Conservation (phyloP, 768 basidiomycete species). For the Lactifluus rugatus region DNA sequence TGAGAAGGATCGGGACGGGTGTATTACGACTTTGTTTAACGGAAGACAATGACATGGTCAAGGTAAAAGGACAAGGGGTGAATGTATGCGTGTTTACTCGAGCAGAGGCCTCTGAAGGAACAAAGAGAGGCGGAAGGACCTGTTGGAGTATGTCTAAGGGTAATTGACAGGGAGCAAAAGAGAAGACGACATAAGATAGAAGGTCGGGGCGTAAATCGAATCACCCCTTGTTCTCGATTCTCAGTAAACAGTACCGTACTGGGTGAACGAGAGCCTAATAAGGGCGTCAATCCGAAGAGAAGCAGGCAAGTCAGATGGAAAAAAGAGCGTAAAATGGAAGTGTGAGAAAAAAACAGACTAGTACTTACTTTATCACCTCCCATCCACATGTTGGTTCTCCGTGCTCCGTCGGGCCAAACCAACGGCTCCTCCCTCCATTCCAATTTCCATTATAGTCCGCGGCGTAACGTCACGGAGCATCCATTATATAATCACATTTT, state of each 20-base stretch:
- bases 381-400: background rate
- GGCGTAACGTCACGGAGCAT: background rate
- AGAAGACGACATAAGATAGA: background rate
- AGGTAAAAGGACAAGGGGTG: background rate
- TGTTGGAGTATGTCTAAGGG: background rate
- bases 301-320: background rate
- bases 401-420: background rate
- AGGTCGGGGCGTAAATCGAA: slow-evolving; percentile 1
- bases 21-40: background rate
- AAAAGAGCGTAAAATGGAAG: slow-evolving; percentile 6
- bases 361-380: slow-evolving; percentile 5
- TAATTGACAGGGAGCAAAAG: slow-evolving; percentile 6
- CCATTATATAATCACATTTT: background rate
- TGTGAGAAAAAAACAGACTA: slow-evolving; percentile 3
- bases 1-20: slow-evolving; percentile 25
- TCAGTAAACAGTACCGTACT: background rate
- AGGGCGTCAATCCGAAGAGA: slow-evolving; percentile 11
- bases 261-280: background rate
- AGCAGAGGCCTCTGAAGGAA: background rate
- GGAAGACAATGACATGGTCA: background rate
- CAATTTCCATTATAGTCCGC: background rate
- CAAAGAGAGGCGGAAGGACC: too few species aligned
- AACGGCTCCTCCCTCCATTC: background rate
- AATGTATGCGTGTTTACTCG: slow-evolving; percentile 1
- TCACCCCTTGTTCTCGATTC: background rate